These are phyloP conservation scores for Trypanosoma platydactyli DNA, from an alignment of 208 protist species.

Conservation along the genomic window DNA sequence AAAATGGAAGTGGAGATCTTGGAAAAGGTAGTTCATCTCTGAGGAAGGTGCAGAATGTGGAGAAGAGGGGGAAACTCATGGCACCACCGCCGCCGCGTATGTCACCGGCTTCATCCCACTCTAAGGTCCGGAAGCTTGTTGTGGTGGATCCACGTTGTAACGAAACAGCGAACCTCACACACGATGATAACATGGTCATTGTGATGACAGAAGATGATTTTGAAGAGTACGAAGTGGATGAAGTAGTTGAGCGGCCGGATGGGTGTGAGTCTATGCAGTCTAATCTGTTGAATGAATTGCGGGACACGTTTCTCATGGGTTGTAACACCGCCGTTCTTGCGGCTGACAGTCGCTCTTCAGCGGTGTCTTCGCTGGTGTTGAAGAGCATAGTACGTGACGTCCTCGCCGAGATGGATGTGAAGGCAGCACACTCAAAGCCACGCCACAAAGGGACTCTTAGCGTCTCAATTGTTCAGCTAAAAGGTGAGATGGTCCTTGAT, in stretches of 20 bases:
- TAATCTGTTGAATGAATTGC: slow-evolving; percentile 52
- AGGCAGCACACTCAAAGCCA: not conserved
- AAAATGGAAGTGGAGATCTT: not conserved
- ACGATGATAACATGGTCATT: slow-evolving; percentile 63
- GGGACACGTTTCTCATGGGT: slow-evolving; percentile 54
- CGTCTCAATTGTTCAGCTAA: slow-evolving; percentile 69
- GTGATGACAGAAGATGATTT: slow-evolving; percentile 70
- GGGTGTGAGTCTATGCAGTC: slow-evolving; percentile 37
- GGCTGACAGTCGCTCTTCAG: slow-evolving; percentile 62
- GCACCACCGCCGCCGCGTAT: not conserved
- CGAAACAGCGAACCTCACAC: slow-evolving; percentile 65
- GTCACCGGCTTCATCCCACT: slow-evolving; percentile 19
- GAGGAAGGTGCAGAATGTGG: not conserved
- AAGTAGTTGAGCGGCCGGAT: slow-evolving; percentile 54
- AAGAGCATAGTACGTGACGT: slow-evolving; percentile 62
- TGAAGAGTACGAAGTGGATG: slow-evolving; percentile 81
- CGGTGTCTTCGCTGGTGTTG: slow-evolving; percentile 47
- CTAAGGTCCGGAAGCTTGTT: slow-evolving; percentile 71
- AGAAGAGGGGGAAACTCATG: not conserved
- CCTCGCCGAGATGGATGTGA: slow-evolving; percentile 37
- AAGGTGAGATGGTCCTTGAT: slow-evolving; percentile 63
- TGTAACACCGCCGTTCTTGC: slow-evolving; percentile 72
- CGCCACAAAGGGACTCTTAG: slow-evolving; percentile 33
- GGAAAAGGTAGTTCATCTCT: not conserved
- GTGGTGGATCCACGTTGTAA: slow-evolving; percentile 60